Evolutionary conservation across 2,329 filamentous ascomycete species (phyloP), one percentile per base, ranked within the genome.

Genomic region (Hypomyces rosellus): DNA sequence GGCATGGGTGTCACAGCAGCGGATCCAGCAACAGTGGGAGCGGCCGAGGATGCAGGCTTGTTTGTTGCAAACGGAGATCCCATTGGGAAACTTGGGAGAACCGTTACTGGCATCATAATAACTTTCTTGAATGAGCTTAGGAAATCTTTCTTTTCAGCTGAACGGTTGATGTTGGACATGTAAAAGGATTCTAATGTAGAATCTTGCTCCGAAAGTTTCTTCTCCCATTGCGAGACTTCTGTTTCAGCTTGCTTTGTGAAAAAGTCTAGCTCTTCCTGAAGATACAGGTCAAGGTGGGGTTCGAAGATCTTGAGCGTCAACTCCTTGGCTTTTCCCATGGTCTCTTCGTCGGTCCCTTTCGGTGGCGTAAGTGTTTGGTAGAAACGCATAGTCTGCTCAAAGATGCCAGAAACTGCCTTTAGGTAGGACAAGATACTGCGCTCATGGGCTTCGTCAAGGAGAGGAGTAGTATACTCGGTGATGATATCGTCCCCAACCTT

Each of bases 41-140:
- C 40, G 2, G 57, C 49, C 2, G 56, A 30, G 1, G 59, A 49
- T 8, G 67, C 52, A 0, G 72, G 63, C 48, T 72, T 76, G 44
- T 61, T 64, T 34, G 67, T 69, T 53, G 70, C 76, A 62, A 82
- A 88, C 49, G 77, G 77, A n/a, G 74, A 81, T 8, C 74, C 73
- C 45, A 81, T 71, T 5, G 80, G 69, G 53, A 89, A 80, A 43
- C 80, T 84, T 1, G 89, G 88, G 4, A 97, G 74, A 8, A 90
- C 92, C 47, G 89, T 95, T 45, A 99, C 92, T 2, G 93, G 93
- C 84, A 96, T 95, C 91, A 99, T 96, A 57, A 99, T 88, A 8
- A 99, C 93, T 68, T 97, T 97, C 64, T 90, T 96, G 75, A 99
- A 99, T 0, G 91, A 96, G 42, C 85, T 93, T 54, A 99, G 66